A percentile compares a stretch with the other conserved stretches of the same genome.
Conservation (phyloP, 2,329 filamentous ascomycete species). For the Trichophyton rubrum region DNA sequence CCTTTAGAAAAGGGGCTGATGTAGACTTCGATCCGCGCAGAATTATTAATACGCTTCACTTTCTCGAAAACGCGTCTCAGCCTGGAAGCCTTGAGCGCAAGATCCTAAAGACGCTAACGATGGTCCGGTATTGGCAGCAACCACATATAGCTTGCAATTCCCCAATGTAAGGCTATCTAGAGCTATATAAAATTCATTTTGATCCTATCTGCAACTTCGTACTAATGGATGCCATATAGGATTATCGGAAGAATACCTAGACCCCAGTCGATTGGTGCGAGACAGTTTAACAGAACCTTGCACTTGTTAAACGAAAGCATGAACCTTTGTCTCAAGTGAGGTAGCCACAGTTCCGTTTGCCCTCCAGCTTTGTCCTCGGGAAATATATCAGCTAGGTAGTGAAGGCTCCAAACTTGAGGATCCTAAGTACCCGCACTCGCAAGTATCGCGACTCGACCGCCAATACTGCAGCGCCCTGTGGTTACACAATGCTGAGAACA, state of each 20-base stretch:
- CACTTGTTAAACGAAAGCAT: conserved; percentile 38
- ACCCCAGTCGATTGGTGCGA: conserved; percentile 22
- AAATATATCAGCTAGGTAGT: background rate
- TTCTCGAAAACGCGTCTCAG: conserved; percentile 31
- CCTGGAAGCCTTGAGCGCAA: conserved; percentile 34
- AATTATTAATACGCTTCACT: conserved; percentile 35
- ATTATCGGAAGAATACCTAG: background rate
- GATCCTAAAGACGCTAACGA: conserved; percentile 35
- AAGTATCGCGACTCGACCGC: background rate
- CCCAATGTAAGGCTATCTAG: conserved; percentile 20
- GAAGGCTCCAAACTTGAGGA: background rate
- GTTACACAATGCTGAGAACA: background rate
- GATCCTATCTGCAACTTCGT: background rate
- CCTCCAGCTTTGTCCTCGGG: background rate
- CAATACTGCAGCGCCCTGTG: background rate
- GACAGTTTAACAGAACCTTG: conserved; percentile 35
- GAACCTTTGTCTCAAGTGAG: conserved; percentile 29
- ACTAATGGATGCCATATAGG: background rate
- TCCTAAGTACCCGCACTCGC: background rate
- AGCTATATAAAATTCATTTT: background rate
- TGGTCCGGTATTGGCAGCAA: conserved; percentile 33
- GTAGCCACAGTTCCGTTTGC: background rate
- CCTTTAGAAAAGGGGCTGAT: conserved; percentile 29
- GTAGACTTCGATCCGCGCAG: conserved; percentile 28
- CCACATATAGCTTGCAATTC: conserved; percentile 16